These are phyloP conservation scores for Calonectria ilicicola DNA, from an alignment of 2,329 filamentous ascomycete species.

Conservation along the genomic window DNA sequence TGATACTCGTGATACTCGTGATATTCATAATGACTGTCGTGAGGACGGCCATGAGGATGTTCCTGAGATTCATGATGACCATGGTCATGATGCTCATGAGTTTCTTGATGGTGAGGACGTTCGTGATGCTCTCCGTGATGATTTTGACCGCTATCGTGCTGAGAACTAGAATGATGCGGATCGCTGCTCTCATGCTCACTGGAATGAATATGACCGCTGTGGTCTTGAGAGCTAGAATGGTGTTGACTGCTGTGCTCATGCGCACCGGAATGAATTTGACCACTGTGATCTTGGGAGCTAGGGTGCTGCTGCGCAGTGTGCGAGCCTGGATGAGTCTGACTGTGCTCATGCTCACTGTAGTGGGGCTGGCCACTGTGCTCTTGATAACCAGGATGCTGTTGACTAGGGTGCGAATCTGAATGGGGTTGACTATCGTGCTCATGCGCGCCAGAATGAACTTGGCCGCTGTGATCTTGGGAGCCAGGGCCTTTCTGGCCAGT, in stretches of 20 bases:
- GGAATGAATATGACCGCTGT: neutral
- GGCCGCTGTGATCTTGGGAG: neutral
- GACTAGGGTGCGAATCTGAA: neutral
- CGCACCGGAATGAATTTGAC: neutral
- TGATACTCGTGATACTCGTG: neutral
- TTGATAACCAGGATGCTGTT: neutral
- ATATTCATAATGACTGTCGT: neutral
- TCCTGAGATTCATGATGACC: neutral
- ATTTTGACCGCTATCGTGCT: neutral
- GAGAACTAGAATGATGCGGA: neutral
- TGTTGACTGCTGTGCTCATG: neutral
- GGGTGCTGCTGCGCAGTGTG: neutral
- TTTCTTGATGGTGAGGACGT: neutral
- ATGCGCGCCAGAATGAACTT: neutral
- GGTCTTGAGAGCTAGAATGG: neutral
- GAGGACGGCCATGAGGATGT: neutral
- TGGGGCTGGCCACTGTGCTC: neutral
- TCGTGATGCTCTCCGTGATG: neutral
- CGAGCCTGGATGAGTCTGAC: neutral
- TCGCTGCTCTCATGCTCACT: neutral
- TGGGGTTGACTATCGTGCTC: neutral
- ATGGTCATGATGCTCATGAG: neutral
- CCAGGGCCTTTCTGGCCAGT: neutral
- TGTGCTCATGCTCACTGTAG: neutral
- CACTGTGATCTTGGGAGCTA: neutral